Evolutionary conservation across 2,329 filamentous ascomycete genomes (phyloP), one percentile per base, ranked within the genome.

Genomic region (Aspergillus candidus): DNA sequence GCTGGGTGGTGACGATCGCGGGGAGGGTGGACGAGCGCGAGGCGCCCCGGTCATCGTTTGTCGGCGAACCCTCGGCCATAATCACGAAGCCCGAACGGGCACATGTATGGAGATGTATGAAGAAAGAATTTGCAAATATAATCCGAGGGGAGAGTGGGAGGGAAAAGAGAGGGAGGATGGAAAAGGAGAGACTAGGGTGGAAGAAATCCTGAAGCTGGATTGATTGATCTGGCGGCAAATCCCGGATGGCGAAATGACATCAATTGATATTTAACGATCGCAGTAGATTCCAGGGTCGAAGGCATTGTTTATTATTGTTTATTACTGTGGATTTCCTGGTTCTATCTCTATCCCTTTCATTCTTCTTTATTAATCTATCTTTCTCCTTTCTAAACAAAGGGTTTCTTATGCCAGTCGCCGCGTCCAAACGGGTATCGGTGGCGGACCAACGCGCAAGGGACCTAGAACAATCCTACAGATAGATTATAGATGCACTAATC

Each of bases 1-100:
- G 52, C 41, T 44, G 43, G 43, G 51, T 49, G 46, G 57, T 61
- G 40, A 53, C 42, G 46, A 54, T 56, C 33, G 55, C 50, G 51
- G 59, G 55, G 46, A 48, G 44, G n/a, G 53, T 55, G 35, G 57
- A 51, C 38, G 56, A 46, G 39, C 55, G 56, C 45, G 53, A 55
- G 38, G 56, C 52, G 22, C 22, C 22, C 6, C 8, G 22, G 22
- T 27, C 22, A 27, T 27, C 22, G 22, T 27, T 27, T 27, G 22
- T 54, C 44, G 48, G 54, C 51, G 50, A 57, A 56, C 50, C 61
- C 60, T 63, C 60, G 56, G 57, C 56, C 61, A 66, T 65, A 38
- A 44, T 54, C 49, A 45, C 42, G 47, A 43, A 45, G 43, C 48
- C 37, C 43, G 47, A 46, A 34, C 38, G 32, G 34, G 56, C 49